These are phyloP conservation scores for Dactylorhiza incarnata DNA, from an alignment of 106 monocot genomes.

Conservation along the genomic window DNA sequence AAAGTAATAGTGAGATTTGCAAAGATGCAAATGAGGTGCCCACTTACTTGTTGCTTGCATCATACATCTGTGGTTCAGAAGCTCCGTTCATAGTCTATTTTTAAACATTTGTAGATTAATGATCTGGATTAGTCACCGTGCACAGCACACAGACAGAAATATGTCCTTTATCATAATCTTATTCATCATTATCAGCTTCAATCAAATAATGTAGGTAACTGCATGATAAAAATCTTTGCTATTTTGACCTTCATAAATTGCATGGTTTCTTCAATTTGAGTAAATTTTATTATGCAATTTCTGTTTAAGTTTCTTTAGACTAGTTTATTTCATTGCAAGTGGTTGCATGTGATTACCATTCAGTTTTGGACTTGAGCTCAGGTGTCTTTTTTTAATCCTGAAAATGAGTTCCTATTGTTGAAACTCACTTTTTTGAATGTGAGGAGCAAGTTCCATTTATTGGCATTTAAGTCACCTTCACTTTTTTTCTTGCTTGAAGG, in stretches of 20 bases:
- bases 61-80: not conserved
- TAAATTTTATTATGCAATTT: not conserved
- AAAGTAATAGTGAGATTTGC: slow-evolving; percentile 24
- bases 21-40: slow-evolving; percentile 49
- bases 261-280: not conserved
- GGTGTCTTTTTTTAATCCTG: not conserved
- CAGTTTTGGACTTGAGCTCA: not conserved
- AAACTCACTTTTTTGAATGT: not conserved
- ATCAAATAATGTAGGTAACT: not conserved
- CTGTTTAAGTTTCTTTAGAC: not conserved
- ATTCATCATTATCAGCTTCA: not conserved
- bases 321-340: not conserved
- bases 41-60: not conserved
- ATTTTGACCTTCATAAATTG: not conserved
- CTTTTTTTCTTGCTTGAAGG: not conserved
- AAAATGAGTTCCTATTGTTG: not conserved
- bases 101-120: not conserved
- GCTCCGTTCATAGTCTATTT: not conserved
- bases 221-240: not conserved
- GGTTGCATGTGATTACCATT: not conserved
- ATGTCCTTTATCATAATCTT: slow-evolving; percentile 1
- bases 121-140: not conserved
- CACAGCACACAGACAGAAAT: not conserved
- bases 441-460: not conserved
- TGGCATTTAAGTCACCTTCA: not conserved